These are phyloP conservation scores for Rhipidocladum racemiflorum DNA, from an alignment of 176 grass and related monocot genomes.

Conservation along the genomic window DNA sequence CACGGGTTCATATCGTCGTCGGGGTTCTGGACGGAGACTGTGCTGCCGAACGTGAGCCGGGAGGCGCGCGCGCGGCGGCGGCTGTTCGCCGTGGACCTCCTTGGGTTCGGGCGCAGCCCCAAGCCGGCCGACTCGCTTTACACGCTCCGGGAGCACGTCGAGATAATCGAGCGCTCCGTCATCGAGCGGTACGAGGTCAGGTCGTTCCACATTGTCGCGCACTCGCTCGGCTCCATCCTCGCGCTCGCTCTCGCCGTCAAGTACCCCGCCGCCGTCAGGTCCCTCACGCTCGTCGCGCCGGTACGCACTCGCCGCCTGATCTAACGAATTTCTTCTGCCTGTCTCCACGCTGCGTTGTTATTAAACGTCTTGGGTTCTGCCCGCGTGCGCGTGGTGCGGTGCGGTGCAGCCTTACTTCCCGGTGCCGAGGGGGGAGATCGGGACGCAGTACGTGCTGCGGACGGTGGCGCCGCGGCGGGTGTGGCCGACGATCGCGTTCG, in stretches of 20 bases:
- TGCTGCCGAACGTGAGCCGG: constrained; percentile 58
- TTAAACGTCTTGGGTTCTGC: neutral
- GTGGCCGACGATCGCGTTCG: constrained; percentile 83
- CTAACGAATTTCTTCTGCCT: neutral
- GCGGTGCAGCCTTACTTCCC: constrained; percentile 70
- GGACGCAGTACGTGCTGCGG: constrained; percentile 76
- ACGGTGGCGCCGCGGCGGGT: constrained; percentile 83
- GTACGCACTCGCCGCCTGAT: neutral
- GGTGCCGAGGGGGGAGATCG: constrained; percentile 59
- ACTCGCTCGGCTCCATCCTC: constrained; percentile 67
- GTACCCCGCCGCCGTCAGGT: constrained; percentile 53
- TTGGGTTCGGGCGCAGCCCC: constrained; percentile 72
- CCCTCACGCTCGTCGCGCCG: constrained; percentile 63
- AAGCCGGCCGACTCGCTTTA: constrained; percentile 74
- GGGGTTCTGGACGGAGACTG: constrained; percentile 77
- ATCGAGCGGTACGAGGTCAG: constrained; percentile 50
- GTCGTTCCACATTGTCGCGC: constrained; percentile 69
- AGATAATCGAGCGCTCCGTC: constrained; percentile 67
- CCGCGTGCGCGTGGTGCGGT: neutral
- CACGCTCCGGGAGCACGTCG: constrained; percentile 67
- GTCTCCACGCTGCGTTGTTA: neutral
- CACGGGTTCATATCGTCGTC: constrained; percentile 78
- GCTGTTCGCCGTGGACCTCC: constrained; percentile 67
- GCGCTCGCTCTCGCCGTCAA: constrained; percentile 68
- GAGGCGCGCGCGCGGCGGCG: constrained; percentile 35